Evolutionary conservation across 1,284 basidiomycete species (phyloP), one percentile per base, ranked within the genome.

Genomic region (Malassezia restricta): DNA sequence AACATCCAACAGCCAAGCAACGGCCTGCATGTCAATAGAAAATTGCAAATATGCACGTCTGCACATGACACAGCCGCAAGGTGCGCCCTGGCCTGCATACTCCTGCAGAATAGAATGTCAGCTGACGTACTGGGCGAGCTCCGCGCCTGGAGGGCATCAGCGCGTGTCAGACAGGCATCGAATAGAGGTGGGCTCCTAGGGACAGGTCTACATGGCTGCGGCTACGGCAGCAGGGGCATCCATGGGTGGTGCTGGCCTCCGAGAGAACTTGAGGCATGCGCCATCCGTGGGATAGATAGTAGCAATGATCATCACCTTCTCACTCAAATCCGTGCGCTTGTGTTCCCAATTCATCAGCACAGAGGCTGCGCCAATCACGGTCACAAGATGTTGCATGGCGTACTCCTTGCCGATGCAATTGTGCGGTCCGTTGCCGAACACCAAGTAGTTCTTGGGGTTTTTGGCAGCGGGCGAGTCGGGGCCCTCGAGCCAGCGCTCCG

Each of bases 381-480:
- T 79, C 1, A 81, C 84, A 50, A 96, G 87, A 75, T 95, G 92
- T 82, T 90, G 84, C 64, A 81, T 80, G 38, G 90, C 89, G 74
- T 98, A 96, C 75, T 94, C 87, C 52, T 87, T 73, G 35, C 88
- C 92, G 59, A 95, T 91, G 76, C 91, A 95, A 69, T 74, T 63
- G 57, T 74, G 74, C 47, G 91, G 88, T 8, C 92, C 92, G 59
- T 81, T 83, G 51, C 92, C 92, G 74, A 91, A 98, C 28, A 96
- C 88, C 59, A 98, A 82, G 74, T 88, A 98, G 77, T 96, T 94
- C 76, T 87, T 85, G 42, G 90, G 87, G 75, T 86, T 87, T 64
- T 79, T 76, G 75, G 89, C 87, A 31, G 90, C 89, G 6, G 74
- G 73, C 42, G 79, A 76, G 66, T 82, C 81, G n/a, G 82, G 76